Evolutionary conservation across 2,329 filamentous ascomycete genomes (phyloP), one percentile per base, ranked within the genome.

Genomic region (Epichloe scottii): DNA sequence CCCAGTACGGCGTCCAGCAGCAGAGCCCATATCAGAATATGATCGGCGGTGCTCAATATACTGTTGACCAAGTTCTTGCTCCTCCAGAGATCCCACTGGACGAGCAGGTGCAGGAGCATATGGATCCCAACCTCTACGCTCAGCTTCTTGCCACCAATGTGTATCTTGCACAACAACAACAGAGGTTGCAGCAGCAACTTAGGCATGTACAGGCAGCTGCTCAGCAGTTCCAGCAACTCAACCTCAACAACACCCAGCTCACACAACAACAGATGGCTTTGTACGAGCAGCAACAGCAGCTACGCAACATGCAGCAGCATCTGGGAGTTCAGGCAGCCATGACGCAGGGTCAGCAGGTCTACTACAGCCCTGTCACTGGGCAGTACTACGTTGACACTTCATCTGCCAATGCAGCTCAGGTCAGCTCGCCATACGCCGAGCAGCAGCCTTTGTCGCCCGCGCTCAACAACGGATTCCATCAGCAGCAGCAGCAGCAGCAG

Each of bases 131-230:
- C 54, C 68, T 94, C 49, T 93, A 95, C 58, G 87, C 89, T 49
- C 89, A 95, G 68, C 76, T 97, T 56, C 80, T 96, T 62, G 86
- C 89, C 52, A 94, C 89, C 61, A 95, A 96, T 67, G 72, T 93
- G 65, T 95, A 94, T 63, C 78, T 98, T 48, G 89, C 89, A 40
- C 89, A 95, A 64, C 90, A 95, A 70, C 91, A 97, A 70, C 89
- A 95, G 71, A 85, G 87, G 57, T 81, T 97, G 49, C 90, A 97
- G 70, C 90, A 96, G 71, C 89, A 97, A 71, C 78, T 97, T 58
- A 80, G 89, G 59, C 87, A 74, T 57, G 82, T 96, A 23, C 93
- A 91, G 62, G 82, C 84, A 49, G 86, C 87, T 38, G 85, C 88
- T 54, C 86, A 89, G 68, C 86, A 90, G 67, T 86, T 90, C 62